Evolutionary conservation across 1,139 yeast species (phyloP), one percentile per base, ranked within the genome.

Genomic region (Debaryomycetaceae sp.): DNA sequence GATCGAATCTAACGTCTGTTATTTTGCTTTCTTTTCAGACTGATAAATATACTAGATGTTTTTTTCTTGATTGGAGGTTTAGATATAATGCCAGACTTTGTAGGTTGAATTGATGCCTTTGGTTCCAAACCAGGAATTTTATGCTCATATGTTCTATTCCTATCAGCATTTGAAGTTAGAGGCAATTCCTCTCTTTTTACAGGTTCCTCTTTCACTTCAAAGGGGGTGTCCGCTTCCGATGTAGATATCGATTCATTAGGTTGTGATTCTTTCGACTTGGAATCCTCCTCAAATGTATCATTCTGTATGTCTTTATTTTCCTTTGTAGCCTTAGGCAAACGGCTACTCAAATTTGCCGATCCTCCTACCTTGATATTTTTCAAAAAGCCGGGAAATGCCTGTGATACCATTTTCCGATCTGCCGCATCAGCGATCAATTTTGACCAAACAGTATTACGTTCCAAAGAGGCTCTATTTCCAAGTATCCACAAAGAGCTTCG

Each of bases 401-500:
- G 49, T 1, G 62, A 49, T 2, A 73, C 57, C 41, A 60, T 55
- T 6, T 61, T 53, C 53, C 96, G 70, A 0, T 63, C 56, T 38
- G 67, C 65, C 0, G 96, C 95, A 68, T 89, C 83, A 0, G 64
- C 60, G 22, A 88, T 72, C 42, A 90, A 68, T 48, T 80, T 72
- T 24, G 64, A 69, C 97, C 97, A 90, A 1, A 87, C 80, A 23
- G 70, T 72, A 57, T 88, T 85, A 45, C 79, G 68, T 14, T 62
- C 57, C 51, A 91, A 75, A 0, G 95, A 81, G 8, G 71, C 70
- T 38, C 74, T 80, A 56, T 88, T 85, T 23, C 99, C 99, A 31
- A 95, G 66, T 47, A 95, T 83, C 98, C 98, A 93, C 51, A 95
- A 68, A 0, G 98, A 87, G 1, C 96, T 78, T 54, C 85, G 81